Percentiles rank a stretch among this genome's conserved stretches.
Evolutionary conservation across 352 stramenopile species (phyloP).

Genomic region (Phytopythium mirpurense): DNA sequence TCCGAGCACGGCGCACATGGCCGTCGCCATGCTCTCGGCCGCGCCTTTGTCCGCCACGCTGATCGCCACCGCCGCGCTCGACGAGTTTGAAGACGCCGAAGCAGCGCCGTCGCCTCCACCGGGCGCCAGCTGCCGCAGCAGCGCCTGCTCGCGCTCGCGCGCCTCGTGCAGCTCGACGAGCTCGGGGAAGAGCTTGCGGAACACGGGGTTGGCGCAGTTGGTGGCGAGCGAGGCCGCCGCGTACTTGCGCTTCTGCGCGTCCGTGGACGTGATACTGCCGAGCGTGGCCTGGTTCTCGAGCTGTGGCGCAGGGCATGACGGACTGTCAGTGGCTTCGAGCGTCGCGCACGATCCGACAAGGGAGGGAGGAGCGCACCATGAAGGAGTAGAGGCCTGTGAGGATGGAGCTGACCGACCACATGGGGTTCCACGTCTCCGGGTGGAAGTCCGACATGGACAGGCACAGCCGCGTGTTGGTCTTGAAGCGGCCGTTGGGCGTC

Average conservation of each 20-base stretch:
- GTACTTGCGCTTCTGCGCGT: conserved; percentile 81
- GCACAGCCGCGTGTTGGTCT: conserved; percentile 92
- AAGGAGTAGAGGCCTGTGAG: conserved; percentile 95
- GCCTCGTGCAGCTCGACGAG: conserved; percentile 74
- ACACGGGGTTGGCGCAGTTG: conserved; percentile 77
- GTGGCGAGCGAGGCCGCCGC: conserved; percentile 70
- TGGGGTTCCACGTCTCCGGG: conserved; percentile 95
- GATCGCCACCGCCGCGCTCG: not conserved
- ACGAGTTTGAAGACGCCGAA: conserved; percentile 7
- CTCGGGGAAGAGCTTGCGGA: conserved; percentile 87
- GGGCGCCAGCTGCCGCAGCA: conserved; percentile 24
- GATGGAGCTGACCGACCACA: conserved; percentile 95
- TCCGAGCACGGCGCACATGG: conserved; percentile 28
- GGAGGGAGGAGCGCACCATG: conserved; percentile 49
- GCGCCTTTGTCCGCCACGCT: conserved; percentile 14
- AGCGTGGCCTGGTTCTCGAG: conserved; percentile 81
- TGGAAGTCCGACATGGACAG: conserved; percentile 96
- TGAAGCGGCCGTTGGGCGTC: conserved; percentile 93
- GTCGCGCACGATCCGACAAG: no score
- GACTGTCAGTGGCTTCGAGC: no score
- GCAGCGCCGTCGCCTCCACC: conserved; percentile 4
- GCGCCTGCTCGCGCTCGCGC: conserved; percentile 39
- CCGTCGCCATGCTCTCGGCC: conserved; percentile 32
- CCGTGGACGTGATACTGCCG: conserved; percentile 84
- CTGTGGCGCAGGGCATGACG: conserved; percentile 15